Percentiles rank a stretch among this genome's conserved stretches.
Evolutionary conservation across 257 asterid genomes (phyloP).

Genomic region (Sherardia arvensis): DNA sequence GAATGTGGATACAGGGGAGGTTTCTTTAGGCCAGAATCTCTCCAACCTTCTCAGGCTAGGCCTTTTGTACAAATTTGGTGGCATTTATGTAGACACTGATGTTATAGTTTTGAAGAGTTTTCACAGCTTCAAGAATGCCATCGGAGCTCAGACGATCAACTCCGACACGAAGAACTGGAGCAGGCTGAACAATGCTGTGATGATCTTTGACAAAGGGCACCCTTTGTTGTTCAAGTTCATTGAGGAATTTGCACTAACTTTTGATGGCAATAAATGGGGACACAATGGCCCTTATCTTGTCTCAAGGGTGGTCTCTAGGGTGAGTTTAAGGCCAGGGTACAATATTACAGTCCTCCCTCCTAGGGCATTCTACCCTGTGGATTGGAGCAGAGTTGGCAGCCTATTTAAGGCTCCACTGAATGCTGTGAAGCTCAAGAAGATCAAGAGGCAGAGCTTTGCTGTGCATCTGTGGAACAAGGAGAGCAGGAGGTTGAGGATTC

Average conservation of each 20-base stretch:
- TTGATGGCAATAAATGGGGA: conserved; percentile 96
- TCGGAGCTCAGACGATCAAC: conserved; percentile 79
- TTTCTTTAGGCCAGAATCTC: conserved; percentile 74
- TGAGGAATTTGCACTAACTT: conserved; percentile 82
- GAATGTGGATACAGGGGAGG: conserved; percentile 56
- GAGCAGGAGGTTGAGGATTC: conserved; percentile 48
- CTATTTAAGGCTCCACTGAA: conserved; percentile 53
- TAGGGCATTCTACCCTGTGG: conserved; percentile 80
- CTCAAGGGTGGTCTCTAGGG: conserved; percentile 72
- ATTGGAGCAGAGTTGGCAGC: conserved; percentile 62
- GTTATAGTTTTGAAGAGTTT: conserved; percentile 49
- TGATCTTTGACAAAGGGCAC: conserved; percentile 78
- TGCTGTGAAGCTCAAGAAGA: conserved; percentile 43
- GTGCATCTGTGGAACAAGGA: conserved; percentile 92
- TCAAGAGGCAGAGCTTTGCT: conserved; percentile 42
- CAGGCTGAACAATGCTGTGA: conserved; percentile 79
- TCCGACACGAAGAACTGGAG: conserved; percentile 60
- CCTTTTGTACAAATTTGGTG: conserved; percentile 73
- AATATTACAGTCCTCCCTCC: conserved; percentile 63
- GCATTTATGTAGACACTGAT: conserved; percentile 82
- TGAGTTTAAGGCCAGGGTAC: conserved; percentile 45
- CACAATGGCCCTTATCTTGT: conserved; percentile 94
- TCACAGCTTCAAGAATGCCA: conserved; percentile 33
- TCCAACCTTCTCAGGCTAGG: conserved; percentile 82
- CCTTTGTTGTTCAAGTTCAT: conserved; percentile 73